These are phyloP conservation scores for Globisporangium spiculum DNA, from an alignment of 352 stramenopile species.

Conservation along the genomic window DNA sequence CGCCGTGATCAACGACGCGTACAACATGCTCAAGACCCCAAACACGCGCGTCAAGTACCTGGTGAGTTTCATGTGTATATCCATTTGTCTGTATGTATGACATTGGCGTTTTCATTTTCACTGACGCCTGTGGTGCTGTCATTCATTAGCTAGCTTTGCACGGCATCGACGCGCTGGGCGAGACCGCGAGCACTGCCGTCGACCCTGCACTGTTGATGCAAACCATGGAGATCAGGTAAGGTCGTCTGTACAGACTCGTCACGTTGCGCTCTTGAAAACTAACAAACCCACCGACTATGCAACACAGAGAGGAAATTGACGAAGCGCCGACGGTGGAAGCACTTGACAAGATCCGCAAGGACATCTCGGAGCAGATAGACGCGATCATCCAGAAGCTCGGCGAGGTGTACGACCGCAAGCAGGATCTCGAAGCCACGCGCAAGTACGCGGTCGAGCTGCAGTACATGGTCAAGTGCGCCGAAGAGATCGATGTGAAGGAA, in stretches of 20 bases:
- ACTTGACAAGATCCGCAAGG: slow-evolving; percentile 55
- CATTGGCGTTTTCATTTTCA: background rate
- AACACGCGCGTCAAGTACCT: slow-evolving; percentile 85
- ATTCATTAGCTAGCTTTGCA: slow-evolving; percentile 59
- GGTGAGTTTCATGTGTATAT: slow-evolving; percentile 26
- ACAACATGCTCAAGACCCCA: slow-evolving; percentile 87
- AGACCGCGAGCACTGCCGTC: slow-evolving; percentile 71
- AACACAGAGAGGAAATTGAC: slow-evolving; percentile 67
- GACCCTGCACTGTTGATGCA: slow-evolving; percentile 77
- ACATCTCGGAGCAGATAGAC: slow-evolving; percentile 70
- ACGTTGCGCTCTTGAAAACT: background rate
- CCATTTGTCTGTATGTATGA: background rate
- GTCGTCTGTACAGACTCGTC: background rate
- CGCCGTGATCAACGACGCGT: slow-evolving; percentile 80
- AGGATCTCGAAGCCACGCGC: slow-evolving; percentile 76
- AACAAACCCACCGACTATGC: background rate
- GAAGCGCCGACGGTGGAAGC: slow-evolving; percentile 43
- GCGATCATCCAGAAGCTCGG: slow-evolving; percentile 67
- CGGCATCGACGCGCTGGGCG: slow-evolving; percentile 75
- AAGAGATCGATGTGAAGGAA: slow-evolving; percentile 75
- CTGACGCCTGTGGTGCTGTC: background rate
- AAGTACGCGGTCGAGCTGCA: slow-evolving; percentile 74
- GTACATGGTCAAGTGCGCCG: slow-evolving; percentile 85
- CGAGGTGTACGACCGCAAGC: slow-evolving; percentile 68
- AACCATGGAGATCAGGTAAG: slow-evolving; percentile 83